Evolutionary conservation across 768 basidiomycete species (phyloP).

Genomic region (Rhodotorula babjevae): DNA sequence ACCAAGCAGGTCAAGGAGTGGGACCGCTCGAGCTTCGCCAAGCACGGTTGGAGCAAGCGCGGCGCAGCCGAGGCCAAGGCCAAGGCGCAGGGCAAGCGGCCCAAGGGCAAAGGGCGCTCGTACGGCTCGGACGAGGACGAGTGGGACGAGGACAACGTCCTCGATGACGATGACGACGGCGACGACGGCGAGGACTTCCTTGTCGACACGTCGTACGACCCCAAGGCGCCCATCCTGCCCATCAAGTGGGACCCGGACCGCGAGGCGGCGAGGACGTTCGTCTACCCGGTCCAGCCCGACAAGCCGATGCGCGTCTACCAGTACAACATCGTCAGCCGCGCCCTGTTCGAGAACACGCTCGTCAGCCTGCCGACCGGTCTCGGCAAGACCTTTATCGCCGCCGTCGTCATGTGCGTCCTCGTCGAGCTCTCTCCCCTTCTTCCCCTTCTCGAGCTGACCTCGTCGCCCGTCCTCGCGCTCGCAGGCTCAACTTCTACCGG

Average conservation of each 20-base stretch:
- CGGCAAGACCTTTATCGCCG: slow-evolving; percentile 97
- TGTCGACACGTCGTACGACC: slow-evolving; percentile 53
- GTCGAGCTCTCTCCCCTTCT: slow-evolving; percentile 19
- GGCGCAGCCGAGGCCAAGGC: slow-evolving; percentile 52
- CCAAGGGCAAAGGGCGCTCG: slow-evolving; percentile 38
- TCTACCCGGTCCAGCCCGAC: slow-evolving; percentile 72
- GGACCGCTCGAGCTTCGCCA: slow-evolving; percentile 85
- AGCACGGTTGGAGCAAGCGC: slow-evolving; percentile 53
- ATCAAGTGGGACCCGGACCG: slow-evolving; percentile 75
- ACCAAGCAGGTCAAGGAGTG: slow-evolving; percentile 70
- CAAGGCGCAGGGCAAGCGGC: slow-evolving; percentile 57
- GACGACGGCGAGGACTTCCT: slow-evolving; percentile 41
- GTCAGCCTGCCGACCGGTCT: slow-evolving; percentile 92
- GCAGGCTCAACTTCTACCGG: slow-evolving; percentile 55
- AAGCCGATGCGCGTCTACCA: slow-evolving; percentile 86
- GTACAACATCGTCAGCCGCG: slow-evolving; percentile 79
- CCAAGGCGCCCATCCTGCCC: slow-evolving; percentile 74
- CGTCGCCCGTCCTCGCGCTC: slow-evolving; percentile 11
- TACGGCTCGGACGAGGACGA: slow-evolving; percentile 43
- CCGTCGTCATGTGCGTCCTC: slow-evolving; percentile 68
- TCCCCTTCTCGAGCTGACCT: slow-evolving; percentile 63
- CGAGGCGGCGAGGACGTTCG: slow-evolving; percentile 77
- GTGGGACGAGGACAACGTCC: slow-evolving; percentile 53
- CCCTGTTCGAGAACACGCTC: slow-evolving; percentile 85
- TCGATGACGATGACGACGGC: slow-evolving; percentile 57